Evolutionary conservation across 306 rosid genomes (phyloP).

Genomic region (Malus fusca): DNA sequence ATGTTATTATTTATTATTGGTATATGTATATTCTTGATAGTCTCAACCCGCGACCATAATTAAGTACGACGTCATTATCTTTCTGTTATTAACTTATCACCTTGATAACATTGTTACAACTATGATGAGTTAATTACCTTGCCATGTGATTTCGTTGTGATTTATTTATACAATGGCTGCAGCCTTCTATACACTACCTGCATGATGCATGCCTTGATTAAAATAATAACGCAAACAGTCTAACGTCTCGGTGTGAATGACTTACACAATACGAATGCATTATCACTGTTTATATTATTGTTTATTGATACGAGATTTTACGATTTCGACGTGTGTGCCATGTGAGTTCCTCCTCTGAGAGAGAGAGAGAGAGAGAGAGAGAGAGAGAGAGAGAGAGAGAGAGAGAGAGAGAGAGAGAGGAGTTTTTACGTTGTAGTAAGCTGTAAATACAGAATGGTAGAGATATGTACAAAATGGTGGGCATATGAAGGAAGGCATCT

Average conservation of each 20-base stretch:
- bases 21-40: no score
- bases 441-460: background rate
- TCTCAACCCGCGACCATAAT: background rate
- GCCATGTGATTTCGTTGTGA: background rate
- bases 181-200: background rate
- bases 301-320: no score
- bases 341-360: background rate
- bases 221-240: background rate
- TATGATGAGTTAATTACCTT: background rate
- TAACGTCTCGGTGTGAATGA: background rate
- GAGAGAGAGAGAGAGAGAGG: no score
- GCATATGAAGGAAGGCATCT: slow-evolving; percentile 52
- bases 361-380: background rate
- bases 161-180: background rate
- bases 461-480: slow-evolving; percentile 16
- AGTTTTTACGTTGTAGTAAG: background rate
- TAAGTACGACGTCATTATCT: background rate
- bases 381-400: background rate
- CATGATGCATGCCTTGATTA: background rate
- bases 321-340: background rate
- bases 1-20: no score
- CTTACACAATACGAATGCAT: no score
- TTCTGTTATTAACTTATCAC: background rate
- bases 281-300: no score
- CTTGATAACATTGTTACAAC: background rate